These are phyloP conservation scores for Sugiyamaella pinicola DNA, from an alignment of 1,139 yeast species.

Conservation along the genomic window DNA sequence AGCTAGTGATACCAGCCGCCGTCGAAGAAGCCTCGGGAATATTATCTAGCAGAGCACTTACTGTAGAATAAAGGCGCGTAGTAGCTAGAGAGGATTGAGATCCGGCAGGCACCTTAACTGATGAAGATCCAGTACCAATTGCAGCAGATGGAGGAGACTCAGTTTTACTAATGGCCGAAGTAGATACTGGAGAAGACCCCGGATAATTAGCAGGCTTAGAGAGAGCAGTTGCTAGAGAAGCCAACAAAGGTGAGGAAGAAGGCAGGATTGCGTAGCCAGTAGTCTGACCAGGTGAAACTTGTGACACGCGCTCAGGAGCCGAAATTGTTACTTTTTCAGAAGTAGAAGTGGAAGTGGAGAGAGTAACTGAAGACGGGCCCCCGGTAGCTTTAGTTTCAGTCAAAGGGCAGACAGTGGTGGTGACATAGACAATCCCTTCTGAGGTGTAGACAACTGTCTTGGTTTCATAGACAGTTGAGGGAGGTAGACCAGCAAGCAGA, in stretches of 20 bases:
- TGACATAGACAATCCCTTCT: constrained; percentile 10
- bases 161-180: not conserved
- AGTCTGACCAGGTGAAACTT: too few relatives aligned
- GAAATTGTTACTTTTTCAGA: too few relatives aligned
- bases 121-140: too few relatives aligned
- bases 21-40: too few relatives aligned
- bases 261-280: too few relatives aligned
- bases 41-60: too few relatives aligned
- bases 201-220: not conserved
- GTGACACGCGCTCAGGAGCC: too few relatives aligned
- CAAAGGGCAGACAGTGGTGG: constrained; percentile 5
- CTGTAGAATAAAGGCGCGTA: too few relatives aligned
- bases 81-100: too few relatives aligned
- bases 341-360: not conserved
- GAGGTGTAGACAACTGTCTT: constrained; percentile 15
- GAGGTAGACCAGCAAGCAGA: not conserved
- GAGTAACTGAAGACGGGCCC: not conserved
- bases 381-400: constrained; percentile 2
- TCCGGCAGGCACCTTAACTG: too few relatives aligned
- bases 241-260: too few relatives aligned
- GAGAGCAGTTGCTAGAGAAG: not conserved
- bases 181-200: not conserved
- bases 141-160: constrained; percentile 16
- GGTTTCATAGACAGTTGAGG: constrained; percentile 5
- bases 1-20: too few relatives aligned